Percentiles rank a stretch among this genome's conserved stretches.
phyloP scores from a whole-genome alignment of 352 stramenopile genomes.

The Phytophthora fragariae region DNA sequence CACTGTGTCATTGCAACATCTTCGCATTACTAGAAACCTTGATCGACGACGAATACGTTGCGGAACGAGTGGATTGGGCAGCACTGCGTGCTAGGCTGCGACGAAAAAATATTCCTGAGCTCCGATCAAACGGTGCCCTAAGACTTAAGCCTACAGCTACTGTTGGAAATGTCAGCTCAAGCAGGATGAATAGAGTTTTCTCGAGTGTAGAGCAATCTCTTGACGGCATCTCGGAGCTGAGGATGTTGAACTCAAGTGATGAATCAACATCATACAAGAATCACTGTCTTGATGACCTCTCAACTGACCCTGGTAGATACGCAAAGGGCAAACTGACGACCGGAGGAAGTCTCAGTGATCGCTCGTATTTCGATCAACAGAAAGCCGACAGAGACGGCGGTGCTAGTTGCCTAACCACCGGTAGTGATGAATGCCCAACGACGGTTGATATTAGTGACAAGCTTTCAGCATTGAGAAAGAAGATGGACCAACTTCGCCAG shows the following conservation, averaged over 20 bases:
- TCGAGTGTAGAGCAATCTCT: slow-evolving; percentile 47
- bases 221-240: slow-evolving; percentile 49
- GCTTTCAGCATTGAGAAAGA: slow-evolving; percentile 65
- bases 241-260: slow-evolving; percentile 37
- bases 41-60: slow-evolving; percentile 63
- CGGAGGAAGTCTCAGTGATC: slow-evolving; percentile 51
- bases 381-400: background rate
- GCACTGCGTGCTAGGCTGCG: slow-evolving; percentile 47
- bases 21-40: slow-evolving; percentile 50
- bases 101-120: slow-evolving; percentile 41
- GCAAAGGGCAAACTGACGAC: slow-evolving; percentile 11
- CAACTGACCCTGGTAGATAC: background rate
- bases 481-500: slow-evolving; percentile 56
- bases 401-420: slow-evolving; percentile 9
- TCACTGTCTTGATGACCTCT: background rate
- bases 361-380: slow-evolving; percentile 43
- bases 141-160: slow-evolving; percentile 9
- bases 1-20: slow-evolving; percentile 48
- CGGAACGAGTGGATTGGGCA: slow-evolving; percentile 63
- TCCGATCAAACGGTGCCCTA: slow-evolving; percentile 50
- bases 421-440: slow-evolving; percentile 6
- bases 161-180: background rate
- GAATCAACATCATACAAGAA: background rate
- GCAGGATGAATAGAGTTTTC: slow-evolving; percentile 6
- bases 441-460: slow-evolving; percentile 58